Base-by-base conservation (phyloP, 805 yeast species). In the Jamesozyma rosinii region DNA sequence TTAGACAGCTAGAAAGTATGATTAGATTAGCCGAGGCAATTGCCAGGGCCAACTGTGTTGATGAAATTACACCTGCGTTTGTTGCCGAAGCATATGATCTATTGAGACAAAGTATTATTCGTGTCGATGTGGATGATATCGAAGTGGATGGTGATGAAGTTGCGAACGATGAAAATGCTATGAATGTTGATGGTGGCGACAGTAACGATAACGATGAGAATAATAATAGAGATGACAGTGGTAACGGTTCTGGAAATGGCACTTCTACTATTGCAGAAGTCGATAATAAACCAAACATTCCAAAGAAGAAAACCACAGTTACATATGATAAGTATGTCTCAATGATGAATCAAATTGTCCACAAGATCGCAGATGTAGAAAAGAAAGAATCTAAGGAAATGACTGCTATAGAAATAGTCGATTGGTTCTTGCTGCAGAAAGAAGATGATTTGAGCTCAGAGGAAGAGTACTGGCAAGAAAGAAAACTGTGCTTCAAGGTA, bases 21-120 rank as follows among this genome's bases (percentile, higher is more conserved):
- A 82, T 92, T 51, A 76, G 98, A 59, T 72, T 92, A 46, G 80
- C 92, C 3, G 98, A 92, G 62, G 97, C 96, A 1, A 89, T 92
- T 64, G 97, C 98, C 1, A 75, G 95, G 51, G 97, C 97, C 22
- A 92, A 90, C 64, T 89, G 97, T 65, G 84, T 89, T 17, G 92
- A 85, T 49, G 88, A 79, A 49, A 81, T 88, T 42, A 79, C 90
- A 0, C 85, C 90, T 6, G 72, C 74, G 30, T 85, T 87, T 61
- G 97, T 90, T 37, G 83, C 89, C 2, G 97, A 92, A 60, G 98
- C 98, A 0, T 88, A 83, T 61, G 90, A 83, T 55, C 68, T 92
- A 49, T 70, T 92, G 54, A 78, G 92, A 60, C 95, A 87, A 65
- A 84, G 95, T 32, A 89, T 90, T 48, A 87, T 92, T 53, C 78